phyloP scores from a whole-genome alignment of 805 yeast genomes.

The Starmera pachycereana region DNA sequence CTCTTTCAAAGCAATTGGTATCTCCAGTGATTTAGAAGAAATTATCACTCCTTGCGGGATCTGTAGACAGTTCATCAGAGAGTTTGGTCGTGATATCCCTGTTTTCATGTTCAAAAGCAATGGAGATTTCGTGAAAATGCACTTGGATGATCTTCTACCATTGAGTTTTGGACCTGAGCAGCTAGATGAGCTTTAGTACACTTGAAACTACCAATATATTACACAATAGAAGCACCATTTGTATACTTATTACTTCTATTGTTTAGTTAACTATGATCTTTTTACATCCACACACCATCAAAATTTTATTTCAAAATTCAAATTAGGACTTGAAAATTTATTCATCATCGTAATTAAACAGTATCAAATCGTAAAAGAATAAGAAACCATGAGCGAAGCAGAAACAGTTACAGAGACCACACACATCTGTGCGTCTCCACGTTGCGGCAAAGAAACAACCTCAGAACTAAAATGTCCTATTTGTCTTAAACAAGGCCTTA shows the following conservation, averaged over 20 bases:
- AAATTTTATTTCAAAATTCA: too few species aligned
- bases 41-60: slow-evolving; percentile 88
- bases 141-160: slow-evolving; percentile 63
- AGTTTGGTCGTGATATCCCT: slow-evolving; percentile 53
- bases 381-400: background rate
- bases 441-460: slow-evolving; percentile 74
- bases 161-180: slow-evolving; percentile 76
- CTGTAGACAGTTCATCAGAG: slow-evolving; percentile 84
- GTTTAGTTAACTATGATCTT: too few species aligned
- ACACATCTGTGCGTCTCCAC: slow-evolving; percentile 58
- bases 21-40: slow-evolving; percentile 46
- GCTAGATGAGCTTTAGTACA: background rate
- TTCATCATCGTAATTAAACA: too few species aligned
- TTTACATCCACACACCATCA: too few species aligned
- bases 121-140: slow-evolving; percentile 36
- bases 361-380: too few species aligned
- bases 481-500: slow-evolving; percentile 64
- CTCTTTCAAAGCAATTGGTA: slow-evolving; percentile 49
- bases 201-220: background rate
- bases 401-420: too few species aligned
- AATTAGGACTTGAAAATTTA: too few species aligned
- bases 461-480: slow-evolving; percentile 83
- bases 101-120: slow-evolving; percentile 58
- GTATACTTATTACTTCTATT: too few species aligned
- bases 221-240: background rate